Percentiles rank a stretch among this genome's conserved stretches.
These are phyloP conservation scores for Pyrus hybrid DNA, from an alignment of 331 rosid species.

Conservation along the genomic window DNA sequence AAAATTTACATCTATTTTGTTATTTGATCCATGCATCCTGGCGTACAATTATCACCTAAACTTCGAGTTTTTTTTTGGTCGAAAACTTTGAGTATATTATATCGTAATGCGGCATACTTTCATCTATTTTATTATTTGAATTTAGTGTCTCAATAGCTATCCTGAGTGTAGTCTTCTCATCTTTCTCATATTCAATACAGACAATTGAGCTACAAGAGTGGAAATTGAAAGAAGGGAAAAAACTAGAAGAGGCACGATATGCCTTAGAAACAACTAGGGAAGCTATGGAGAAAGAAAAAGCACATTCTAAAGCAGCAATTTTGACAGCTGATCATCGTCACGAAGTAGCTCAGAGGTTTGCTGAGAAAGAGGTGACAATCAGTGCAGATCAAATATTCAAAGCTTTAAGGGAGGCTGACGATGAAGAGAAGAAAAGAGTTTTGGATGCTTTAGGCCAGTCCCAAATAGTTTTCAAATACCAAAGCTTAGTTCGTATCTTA, in stretches of 20 bases:
- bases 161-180: not conserved
- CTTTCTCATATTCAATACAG: not conserved
- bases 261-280: conserved; percentile 3
- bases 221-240: conserved; percentile 17
- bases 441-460: conserved; percentile 17
- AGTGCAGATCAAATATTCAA: conserved; percentile 4
- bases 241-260: conserved; percentile 4
- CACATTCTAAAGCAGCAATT: conserved; percentile 2
- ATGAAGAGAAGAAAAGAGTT: not conserved
- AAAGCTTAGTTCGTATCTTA: conserved; percentile 17
- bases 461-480: conserved; percentile 15
- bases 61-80: not conserved
- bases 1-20: not conserved
- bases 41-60: not conserved
- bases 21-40: not conserved
- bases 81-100: not conserved
- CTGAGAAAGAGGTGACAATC: conserved; percentile 8
- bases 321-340: not conserved
- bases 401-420: conserved; percentile 1
- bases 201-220: conserved; percentile 16
- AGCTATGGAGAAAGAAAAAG: conserved; percentile 8
- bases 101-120: not conserved
- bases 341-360: conserved; percentile 12
- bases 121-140: not conserved
- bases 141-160: not conserved